phyloP scores from a whole-genome alignment of 805 yeast genomes.

The Spencermartinsiella europaea region DNA sequence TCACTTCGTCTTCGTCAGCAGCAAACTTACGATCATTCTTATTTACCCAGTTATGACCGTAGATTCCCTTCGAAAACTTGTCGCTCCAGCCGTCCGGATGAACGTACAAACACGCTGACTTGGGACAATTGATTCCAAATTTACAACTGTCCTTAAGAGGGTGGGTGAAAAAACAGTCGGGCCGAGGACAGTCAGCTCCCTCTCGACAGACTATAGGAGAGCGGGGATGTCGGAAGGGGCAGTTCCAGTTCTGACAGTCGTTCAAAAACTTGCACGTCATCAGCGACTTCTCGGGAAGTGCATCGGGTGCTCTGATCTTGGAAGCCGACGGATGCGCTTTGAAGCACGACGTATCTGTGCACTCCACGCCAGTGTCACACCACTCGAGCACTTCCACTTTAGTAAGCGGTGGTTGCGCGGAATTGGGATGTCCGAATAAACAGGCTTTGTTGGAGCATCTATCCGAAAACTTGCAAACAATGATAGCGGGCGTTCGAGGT shows the following conservation, averaged over 20 bases:
- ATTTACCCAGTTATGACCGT: slow-evolving; percentile 13
- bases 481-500: slow-evolving; percentile 5
- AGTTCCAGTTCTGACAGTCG: slow-evolving; percentile 68
- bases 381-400: slow-evolving; percentile 46
- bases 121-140: slow-evolving; percentile 70
- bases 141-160: slow-evolving; percentile 77
- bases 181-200: slow-evolving; percentile 70
- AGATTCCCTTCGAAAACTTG: slow-evolving; percentile 11
- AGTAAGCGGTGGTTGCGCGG: slow-evolving; percentile 66
- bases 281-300: slow-evolving; percentile 46
- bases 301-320: slow-evolving; percentile 30
- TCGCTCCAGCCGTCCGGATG: slow-evolving; percentile 69
- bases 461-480: slow-evolving; percentile 70
- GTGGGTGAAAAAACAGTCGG: slow-evolving; percentile 79
- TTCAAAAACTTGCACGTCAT: slow-evolving; percentile 81
- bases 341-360: slow-evolving; percentile 56
- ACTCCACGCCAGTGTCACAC: slow-evolving; percentile 68
- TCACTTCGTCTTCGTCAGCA: slow-evolving; percentile 32
- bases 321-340: slow-evolving; percentile 82
- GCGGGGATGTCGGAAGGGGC: slow-evolving; percentile 82
- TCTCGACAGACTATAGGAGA: slow-evolving; percentile 72
- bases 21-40: slow-evolving; percentile 69
- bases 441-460: slow-evolving; percentile 73
- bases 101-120: slow-evolving; percentile 61
- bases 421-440: slow-evolving; percentile 90